Base-by-base conservation (phyloP, 1,284 basidiomycete genomes). In the Sporisorium graminicola region DNA sequence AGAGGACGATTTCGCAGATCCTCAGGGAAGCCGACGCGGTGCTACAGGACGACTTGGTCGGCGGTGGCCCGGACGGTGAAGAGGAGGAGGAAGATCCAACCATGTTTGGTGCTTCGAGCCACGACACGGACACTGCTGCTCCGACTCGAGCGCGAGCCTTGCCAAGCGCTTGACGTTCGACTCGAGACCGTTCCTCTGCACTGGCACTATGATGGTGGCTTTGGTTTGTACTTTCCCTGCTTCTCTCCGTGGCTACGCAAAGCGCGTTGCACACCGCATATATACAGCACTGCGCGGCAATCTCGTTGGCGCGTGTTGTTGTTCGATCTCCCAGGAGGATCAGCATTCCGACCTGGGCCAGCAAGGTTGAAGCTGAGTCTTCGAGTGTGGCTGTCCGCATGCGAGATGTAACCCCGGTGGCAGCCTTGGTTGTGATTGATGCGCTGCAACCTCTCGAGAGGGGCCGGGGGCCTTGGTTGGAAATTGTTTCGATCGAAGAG, bases 1-100 rank as follows among this genome's bases (percentile, higher is more conserved):
- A 78, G 46, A 60, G 77, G n/a, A 78, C 74, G 53, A 78, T 78
- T 24, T 76, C 74, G 24, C 52, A 78, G 44, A 78, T 78, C 27
- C 65, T 78, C 10, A 43, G 77, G 13, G 77, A 78, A 26, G 77
- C 77, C 2, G 77, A 78, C 53, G 74, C 74, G 18, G 77, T 71
- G 35, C 54, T 78, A 57, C 55, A 61, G 51, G 75, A 72, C 50
- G 67, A 74, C 29, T 44, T 46, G 27, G 65, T 56, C 1, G 55
- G 22, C 8, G 59, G 33, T 1, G 59, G 51, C 33, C 58, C 68
- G 37, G 35, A 40, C 14, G 20, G 24, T 12, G 58, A 52, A n/a
- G 49, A 29, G 18, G 46, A 43, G 18, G 68, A 71, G 18, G 67
- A n/a, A n/a, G n/a, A 71, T 47, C 50, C 62, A 2, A 55, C 57